A percentile compares a stretch with the other conserved stretches of the same genome.
phyloP scores from a whole-genome alignment of 257 asterid genomes.

The Coffea eugenioides region DNA sequence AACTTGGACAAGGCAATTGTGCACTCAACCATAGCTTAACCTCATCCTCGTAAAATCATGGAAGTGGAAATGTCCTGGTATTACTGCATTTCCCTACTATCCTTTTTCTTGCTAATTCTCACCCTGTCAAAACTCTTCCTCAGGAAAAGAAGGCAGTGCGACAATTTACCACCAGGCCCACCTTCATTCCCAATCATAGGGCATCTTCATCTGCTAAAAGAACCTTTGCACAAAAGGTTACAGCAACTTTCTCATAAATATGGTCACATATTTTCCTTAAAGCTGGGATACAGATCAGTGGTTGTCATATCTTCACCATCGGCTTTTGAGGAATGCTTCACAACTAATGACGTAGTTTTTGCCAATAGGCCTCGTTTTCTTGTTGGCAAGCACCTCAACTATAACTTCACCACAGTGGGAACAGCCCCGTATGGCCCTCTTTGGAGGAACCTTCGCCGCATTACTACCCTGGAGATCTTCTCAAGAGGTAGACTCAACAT shows the following conservation, averaged over 20 bases:
- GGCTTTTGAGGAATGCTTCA: slow-evolving; percentile 19
- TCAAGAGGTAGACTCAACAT: slow-evolving; percentile 2
- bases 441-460: slow-evolving; percentile 21
- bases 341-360: slow-evolving; percentile 18
- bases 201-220: slow-evolving; percentile 21
- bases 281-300: background rate
- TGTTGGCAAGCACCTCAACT: slow-evolving; percentile 20
- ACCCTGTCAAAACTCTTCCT: background rate
- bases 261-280: slow-evolving; percentile 6
- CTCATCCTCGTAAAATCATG: background rate
- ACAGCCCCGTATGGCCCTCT: slow-evolving; percentile 21
- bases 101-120: background rate
- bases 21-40: background rate
- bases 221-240: slow-evolving; percentile 4
- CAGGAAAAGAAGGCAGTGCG: background rate
- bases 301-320: slow-evolving; percentile 10
- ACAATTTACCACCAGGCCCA: slow-evolving; percentile 1
- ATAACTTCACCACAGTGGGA: slow-evolving; percentile 22
- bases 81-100: background rate
- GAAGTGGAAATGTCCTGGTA: background rate
- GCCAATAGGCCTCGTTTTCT: slow-evolving; percentile 20
- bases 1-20: background rate
- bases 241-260: slow-evolving; percentile 1
- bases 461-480: slow-evolving; percentile 16
- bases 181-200: slow-evolving; percentile 16